Conservation (phyloP, 495 filamentous ascomycete species). For the Penicillium ucsense region DNA sequence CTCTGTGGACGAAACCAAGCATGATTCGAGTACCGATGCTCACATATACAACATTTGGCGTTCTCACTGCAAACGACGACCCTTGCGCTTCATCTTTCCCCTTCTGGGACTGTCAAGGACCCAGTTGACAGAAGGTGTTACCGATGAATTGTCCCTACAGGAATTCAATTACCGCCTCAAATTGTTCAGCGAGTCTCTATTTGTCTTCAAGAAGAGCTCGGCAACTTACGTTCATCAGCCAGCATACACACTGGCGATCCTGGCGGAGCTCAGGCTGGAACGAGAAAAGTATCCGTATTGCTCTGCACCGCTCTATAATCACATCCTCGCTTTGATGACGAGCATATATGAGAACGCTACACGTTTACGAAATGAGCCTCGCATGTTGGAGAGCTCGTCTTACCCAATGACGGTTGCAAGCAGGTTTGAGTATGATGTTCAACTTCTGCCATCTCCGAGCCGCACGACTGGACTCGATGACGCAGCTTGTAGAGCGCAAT, state of each 20-base stretch:
- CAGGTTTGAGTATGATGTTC: slow-evolving; percentile 1
- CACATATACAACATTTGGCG: background rate
- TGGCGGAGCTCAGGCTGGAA: background rate
- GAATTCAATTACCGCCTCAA: background rate
- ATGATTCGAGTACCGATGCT: background rate
- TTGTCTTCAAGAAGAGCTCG: background rate
- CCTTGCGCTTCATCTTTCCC: background rate
- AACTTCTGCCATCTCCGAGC: background rate
- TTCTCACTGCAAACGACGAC: background rate
- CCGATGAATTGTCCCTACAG: background rate
- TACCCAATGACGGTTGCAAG: background rate
- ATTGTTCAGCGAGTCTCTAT: background rate
- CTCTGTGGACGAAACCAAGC: background rate
- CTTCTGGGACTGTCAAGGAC: background rate
- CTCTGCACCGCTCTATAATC: background rate
- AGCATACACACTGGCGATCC: background rate
- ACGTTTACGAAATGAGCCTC: background rate
- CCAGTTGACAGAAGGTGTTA: background rate
- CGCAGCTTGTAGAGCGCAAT: too few relatives aligned
- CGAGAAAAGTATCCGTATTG: background rate
- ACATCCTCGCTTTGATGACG: background rate
- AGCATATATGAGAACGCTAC: background rate
- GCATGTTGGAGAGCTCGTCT: background rate
- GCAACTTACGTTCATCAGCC: background rate
- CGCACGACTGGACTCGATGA: background rate